Conservation (phyloP, 73 alveolate species). For the Stentor roeselii region DNA sequence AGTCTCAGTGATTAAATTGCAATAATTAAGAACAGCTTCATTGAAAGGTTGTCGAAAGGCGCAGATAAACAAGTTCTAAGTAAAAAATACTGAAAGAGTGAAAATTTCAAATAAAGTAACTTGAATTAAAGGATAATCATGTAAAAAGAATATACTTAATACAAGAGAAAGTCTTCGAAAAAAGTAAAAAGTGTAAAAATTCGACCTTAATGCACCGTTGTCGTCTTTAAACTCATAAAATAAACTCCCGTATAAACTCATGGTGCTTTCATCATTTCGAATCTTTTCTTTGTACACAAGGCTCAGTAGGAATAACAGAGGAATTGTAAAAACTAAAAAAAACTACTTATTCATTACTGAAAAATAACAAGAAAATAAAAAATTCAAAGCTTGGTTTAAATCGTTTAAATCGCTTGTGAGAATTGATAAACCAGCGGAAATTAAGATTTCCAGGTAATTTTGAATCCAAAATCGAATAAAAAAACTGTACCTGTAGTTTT, state of each 20-base stretch:
- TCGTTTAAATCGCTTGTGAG: too few relatives aligned
- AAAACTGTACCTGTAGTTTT: not conserved
- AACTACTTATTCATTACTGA: too few relatives aligned
- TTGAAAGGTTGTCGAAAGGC: not conserved
- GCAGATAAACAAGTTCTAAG: not conserved
- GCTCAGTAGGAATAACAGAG: too few relatives aligned
- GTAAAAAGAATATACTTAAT: not conserved
- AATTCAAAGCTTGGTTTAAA: too few relatives aligned
- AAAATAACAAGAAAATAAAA: too few relatives aligned
- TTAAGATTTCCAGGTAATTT: not conserved
- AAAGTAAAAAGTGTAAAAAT: not conserved
- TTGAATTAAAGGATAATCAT: not conserved
- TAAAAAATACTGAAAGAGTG: not conserved
- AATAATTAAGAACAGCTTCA: not conserved
- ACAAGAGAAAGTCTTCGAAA: not conserved
- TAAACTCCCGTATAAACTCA: too few relatives aligned
- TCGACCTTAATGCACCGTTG: not conserved
- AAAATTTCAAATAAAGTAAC: not conserved
- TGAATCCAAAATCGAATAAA: not conserved
- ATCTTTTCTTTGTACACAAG: too few relatives aligned
- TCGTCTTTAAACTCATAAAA: slow-evolving; percentile 20
- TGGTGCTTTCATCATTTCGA: too few relatives aligned
- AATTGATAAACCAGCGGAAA: too few relatives aligned
- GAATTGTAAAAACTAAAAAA: too few relatives aligned
- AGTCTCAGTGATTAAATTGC: not conserved